Conservation (phyloP, 1,284 basidiomycete genomes). For the Stygiomarasmius scandens region DNA sequence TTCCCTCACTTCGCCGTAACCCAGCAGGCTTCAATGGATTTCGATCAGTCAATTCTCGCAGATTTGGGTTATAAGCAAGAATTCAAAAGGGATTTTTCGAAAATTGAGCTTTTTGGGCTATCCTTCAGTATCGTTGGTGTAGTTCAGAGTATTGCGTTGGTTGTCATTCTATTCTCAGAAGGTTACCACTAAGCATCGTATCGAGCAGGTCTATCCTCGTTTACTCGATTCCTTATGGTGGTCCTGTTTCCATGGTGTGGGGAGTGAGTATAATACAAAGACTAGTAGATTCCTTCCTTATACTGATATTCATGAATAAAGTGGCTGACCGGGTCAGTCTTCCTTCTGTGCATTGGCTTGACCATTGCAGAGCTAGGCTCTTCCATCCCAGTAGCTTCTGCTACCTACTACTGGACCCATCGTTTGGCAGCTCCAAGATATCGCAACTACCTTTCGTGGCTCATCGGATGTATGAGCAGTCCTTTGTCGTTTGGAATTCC, state of each 20-base stretch:
- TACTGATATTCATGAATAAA: conserved; percentile 13
- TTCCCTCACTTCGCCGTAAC: too few species aligned
- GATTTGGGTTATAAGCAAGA: conserved; percentile 18
- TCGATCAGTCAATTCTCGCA: conserved; percentile 14
- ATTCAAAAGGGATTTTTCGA: conserved; percentile 15
- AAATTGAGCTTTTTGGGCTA: conserved; percentile 13
- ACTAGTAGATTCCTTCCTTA: not conserved
- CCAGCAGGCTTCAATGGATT: too few species aligned
- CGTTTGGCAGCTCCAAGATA: conserved; percentile 24
- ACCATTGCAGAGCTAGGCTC: conserved; percentile 53
- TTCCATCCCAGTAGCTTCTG: conserved; percentile 51
- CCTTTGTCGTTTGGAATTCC: not conserved
- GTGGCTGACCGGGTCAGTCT: conserved; percentile 42
- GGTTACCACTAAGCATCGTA: not conserved
- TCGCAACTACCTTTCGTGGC: conserved; percentile 25
- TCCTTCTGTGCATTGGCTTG: conserved; percentile 47
- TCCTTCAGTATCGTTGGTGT: conserved; percentile 15
- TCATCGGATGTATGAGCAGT: conserved; percentile 23
- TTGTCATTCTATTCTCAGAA: not conserved
- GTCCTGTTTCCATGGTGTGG: conserved; percentile 58
- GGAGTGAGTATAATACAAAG: conserved; percentile 36
- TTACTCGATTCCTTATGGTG: conserved; percentile 57
- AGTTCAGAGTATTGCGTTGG: conserved; percentile 13
- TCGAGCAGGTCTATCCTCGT: conserved; percentile 22
- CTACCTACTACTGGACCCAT: conserved; percentile 28